Evolutionary conservation across 225 moss, liverwort and hornwort species (phyloP).

Genomic region (Asterella californica): DNA sequence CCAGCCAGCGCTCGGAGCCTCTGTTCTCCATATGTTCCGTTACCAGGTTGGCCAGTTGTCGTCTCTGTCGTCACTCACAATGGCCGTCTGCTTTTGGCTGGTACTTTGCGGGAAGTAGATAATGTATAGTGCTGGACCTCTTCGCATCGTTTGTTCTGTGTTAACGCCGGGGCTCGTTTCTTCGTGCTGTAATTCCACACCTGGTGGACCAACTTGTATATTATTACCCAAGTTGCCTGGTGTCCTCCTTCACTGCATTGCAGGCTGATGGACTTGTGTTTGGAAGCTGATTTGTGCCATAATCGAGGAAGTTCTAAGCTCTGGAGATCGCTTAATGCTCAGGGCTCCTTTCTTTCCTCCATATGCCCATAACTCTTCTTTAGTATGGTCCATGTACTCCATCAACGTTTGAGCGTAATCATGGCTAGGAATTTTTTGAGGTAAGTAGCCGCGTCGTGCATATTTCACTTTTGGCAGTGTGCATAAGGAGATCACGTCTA

Average conservation of each 20-base stretch:
- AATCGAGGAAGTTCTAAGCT: constrained; percentile 17
- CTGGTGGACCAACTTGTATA: not conserved
- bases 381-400: constrained; percentile 5
- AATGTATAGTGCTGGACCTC: constrained; percentile 5
- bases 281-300: constrained; percentile 7
- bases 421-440: constrained; percentile 2
- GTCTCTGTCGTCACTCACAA: constrained; percentile 29
- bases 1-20: constrained; percentile 43
- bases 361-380: not conserved
- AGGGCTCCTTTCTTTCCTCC: not conserved
- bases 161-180: not conserved
- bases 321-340: constrained; percentile 6
- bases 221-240: constrained; percentile 22
- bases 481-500: not conserved
- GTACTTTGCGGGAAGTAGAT: constrained; percentile 10
- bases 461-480: not conserved
- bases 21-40: constrained; percentile 36
- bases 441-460: constrained; percentile 11
- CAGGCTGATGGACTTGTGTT: constrained; percentile 11
- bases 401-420: not conserved
- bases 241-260: constrained; percentile 20
- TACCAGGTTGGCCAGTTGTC: constrained; percentile 45
- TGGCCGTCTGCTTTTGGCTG: constrained; percentile 22
- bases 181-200: not conserved
- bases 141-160: constrained; percentile 2